A percentile compares a stretch with the other conserved stretches of the same genome.
phyloP scores from a whole-genome alignment of 2,329 filamentous ascomycete genomes.

The Colletotrichum zoysiae region DNA sequence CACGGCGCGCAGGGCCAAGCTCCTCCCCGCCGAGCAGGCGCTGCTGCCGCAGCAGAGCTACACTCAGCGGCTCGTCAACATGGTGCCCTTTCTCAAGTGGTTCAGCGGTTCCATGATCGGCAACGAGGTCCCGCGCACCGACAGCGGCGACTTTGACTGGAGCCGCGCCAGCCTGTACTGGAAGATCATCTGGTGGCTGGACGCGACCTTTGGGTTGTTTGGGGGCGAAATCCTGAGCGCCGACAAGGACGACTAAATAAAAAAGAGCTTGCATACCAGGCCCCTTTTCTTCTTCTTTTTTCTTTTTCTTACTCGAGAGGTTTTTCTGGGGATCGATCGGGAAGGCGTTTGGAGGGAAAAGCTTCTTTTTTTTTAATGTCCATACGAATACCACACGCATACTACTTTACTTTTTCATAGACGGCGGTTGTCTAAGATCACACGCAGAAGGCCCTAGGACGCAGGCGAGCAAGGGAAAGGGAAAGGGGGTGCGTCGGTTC shows the following conservation, averaged over 20 bases:
- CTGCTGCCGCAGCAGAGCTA: slow-evolving; percentile 77
- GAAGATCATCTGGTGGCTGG: slow-evolving; percentile 74
- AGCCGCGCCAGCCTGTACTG: slow-evolving; percentile 75
- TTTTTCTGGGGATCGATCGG: not conserved
- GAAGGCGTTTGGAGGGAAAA: slow-evolving; percentile 26
- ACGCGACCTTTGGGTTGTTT: slow-evolving; percentile 69
- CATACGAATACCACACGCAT: slow-evolving; percentile 15
- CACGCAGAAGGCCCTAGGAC: no score
- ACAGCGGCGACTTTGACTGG: slow-evolving; percentile 84
- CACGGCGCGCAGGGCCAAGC: slow-evolving; percentile 72
- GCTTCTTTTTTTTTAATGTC: not conserved
- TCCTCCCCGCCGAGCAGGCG: slow-evolving; percentile 78
- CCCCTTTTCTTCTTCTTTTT: not conserved
- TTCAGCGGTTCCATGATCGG: slow-evolving; percentile 81
- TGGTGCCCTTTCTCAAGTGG: slow-evolving; percentile 78
- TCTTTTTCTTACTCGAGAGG: not conserved
- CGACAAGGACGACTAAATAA: slow-evolving; percentile 70
- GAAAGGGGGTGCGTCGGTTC: not conserved
- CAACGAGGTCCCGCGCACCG: slow-evolving; percentile 78
- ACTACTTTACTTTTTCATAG: slow-evolving; percentile 3
- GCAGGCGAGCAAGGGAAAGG: not conserved
- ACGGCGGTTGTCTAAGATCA: not conserved
- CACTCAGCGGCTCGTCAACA: slow-evolving; percentile 72
- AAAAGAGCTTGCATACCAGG: no score
- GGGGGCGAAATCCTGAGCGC: slow-evolving; percentile 68